These are phyloP conservation scores for Ophiostoma quercus DNA, from an alignment of 2,329 filamentous ascomycete genomes.

Conservation along the genomic window DNA sequence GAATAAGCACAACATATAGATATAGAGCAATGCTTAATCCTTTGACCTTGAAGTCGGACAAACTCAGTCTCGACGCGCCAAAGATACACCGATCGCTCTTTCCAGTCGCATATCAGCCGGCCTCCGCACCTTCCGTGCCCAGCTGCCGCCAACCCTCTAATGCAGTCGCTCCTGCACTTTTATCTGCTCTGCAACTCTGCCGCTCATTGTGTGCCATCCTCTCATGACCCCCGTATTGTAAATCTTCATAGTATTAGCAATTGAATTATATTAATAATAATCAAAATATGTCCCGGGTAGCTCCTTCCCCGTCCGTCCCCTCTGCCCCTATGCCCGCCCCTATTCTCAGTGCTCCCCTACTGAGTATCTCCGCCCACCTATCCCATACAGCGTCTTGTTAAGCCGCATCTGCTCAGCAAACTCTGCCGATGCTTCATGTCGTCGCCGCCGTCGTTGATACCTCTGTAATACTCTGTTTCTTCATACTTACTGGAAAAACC, in stretches of 20 bases:
- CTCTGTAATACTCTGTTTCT: background rate
- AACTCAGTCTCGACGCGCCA: background rate
- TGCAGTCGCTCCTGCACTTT: background rate
- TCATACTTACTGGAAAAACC: background rate
- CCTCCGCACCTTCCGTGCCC: conserved; percentile 1
- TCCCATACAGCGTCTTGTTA: background rate
- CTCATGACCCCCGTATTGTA: background rate
- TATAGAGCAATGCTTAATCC: too few relatives aligned
- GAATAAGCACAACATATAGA: too few relatives aligned
- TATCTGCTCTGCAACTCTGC: background rate
- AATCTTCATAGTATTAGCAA: background rate
- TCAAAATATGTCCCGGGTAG: background rate
- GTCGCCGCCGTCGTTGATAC: too few relatives aligned
- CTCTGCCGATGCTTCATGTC: background rate
- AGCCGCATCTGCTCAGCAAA: background rate
- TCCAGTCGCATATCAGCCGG: background rate
- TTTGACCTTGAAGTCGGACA: too few relatives aligned
- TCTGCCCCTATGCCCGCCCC: background rate
- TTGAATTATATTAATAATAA: background rate
- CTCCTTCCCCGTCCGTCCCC: background rate
- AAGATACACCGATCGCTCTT: background rate
- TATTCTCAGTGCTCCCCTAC: background rate
- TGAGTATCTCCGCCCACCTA: background rate
- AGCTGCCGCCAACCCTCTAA: background rate
- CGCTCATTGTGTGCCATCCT: background rate